phyloP scores from a whole-genome alignment of 805 yeast genomes.

The Clavispora vitiphila region DNA sequence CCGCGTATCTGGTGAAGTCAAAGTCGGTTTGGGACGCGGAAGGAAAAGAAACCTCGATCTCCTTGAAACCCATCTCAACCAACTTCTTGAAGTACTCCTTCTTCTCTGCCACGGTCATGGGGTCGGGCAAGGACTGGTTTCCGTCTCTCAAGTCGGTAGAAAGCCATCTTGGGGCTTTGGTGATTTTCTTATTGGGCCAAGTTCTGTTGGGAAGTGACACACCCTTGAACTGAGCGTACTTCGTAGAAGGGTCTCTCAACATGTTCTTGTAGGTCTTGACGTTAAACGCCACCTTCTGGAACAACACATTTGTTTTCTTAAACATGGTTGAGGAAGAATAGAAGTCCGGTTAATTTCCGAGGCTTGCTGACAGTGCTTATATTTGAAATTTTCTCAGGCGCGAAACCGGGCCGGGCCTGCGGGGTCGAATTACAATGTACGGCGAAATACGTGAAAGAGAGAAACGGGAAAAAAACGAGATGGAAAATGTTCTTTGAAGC shows the following conservation, averaged over 20 bases:
- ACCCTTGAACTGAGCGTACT: slow-evolving; percentile 54
- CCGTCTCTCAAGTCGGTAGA: slow-evolving; percentile 83
- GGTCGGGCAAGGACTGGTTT: slow-evolving; percentile 80
- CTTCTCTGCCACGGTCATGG: slow-evolving; percentile 76
- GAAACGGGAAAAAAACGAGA: too few species aligned
- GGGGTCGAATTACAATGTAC: neutral
- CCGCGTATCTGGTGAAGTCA: slow-evolving; percentile 73
- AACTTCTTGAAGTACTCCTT: slow-evolving; percentile 64
- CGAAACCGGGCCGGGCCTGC: neutral
- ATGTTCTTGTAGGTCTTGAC: slow-evolving; percentile 31
- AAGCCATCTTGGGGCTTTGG: slow-evolving; percentile 72
- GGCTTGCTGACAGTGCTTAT: neutral
- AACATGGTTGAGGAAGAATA: slow-evolving; percentile 15
- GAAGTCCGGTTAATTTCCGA: neutral
- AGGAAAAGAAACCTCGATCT: slow-evolving; percentile 80
- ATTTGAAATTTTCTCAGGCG: neutral
- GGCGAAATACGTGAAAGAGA: too few species aligned
- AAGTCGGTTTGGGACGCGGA: slow-evolving; percentile 76
- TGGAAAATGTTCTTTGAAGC: too few species aligned
- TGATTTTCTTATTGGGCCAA: slow-evolving; percentile 66
- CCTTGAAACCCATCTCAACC: slow-evolving; percentile 72
- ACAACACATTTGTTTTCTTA: slow-evolving; percentile 19
- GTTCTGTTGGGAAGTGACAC: slow-evolving; percentile 56
- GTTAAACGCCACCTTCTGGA: slow-evolving; percentile 23
- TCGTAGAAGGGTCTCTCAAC: slow-evolving; percentile 65